Evolutionary conservation across 225 moss, liverwort and hornwort genomes (phyloP).

Genomic region (Pseudoscleropodium purum): DNA sequence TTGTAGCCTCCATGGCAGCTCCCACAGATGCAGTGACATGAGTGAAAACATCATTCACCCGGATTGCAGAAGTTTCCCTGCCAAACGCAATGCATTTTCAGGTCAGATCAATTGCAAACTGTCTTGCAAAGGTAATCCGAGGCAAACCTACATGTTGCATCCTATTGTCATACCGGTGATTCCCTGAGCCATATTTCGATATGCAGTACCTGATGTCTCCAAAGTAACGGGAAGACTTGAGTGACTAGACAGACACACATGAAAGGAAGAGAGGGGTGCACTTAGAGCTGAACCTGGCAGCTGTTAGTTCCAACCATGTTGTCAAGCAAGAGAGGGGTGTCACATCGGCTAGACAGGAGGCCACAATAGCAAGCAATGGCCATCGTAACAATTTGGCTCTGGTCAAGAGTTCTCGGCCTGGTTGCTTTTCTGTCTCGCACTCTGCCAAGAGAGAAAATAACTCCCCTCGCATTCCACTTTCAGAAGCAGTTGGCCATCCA

Average conservation of each 20-base stretch:
- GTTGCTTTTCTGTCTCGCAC: constrained; percentile 60
- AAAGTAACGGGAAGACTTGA: neutral
- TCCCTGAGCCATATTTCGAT: neutral
- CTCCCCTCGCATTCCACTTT: constrained; percentile 47
- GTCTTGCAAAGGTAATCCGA: neutral
- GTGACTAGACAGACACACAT: neutral
- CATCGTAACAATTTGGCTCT: constrained; percentile 79
- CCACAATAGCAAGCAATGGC: constrained; percentile 88
- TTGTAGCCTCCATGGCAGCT: constrained; percentile 77
- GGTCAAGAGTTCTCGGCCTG: constrained; percentile 67
- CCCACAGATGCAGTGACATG: constrained; percentile 63
- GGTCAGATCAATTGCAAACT: neutral
- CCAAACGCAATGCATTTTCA: neutral
- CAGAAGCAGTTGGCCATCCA: constrained; percentile 11
- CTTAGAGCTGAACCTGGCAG: constrained; percentile 43
- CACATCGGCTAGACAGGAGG: constrained; percentile 78
- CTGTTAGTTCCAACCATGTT: constrained; percentile 87
- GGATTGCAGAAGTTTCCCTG: constrained; percentile 70
- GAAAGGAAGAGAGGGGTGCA: neutral
- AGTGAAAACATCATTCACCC: constrained; percentile 55
- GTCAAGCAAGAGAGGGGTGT: constrained; percentile 84
- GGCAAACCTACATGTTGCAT: neutral
- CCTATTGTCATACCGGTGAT: neutral
- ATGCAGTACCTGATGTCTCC: neutral
- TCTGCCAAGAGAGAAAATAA: constrained; percentile 80